Percentiles rank a stretch among this genome's conserved stretches.
phyloP scores from a whole-genome alignment of 2,329 filamentous ascomycete genomes.

The Fusarium bulbicola region DNA sequence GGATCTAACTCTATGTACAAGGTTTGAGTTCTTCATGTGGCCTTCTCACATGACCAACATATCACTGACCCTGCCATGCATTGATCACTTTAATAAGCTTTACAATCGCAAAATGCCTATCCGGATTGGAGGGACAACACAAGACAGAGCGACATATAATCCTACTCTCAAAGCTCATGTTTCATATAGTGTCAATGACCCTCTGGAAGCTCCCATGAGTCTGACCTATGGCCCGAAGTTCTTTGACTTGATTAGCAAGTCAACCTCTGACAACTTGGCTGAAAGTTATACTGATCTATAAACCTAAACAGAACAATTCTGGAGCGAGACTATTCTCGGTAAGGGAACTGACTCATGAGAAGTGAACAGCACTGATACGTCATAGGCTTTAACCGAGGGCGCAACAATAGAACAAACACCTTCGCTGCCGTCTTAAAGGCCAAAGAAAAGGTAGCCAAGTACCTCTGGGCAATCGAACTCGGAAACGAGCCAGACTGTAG shows the following conservation, averaged over 20 bases:
- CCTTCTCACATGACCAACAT: not conserved
- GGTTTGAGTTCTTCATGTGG: not conserved
- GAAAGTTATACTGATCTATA: not conserved
- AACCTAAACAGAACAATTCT: not conserved
- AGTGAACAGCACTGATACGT: not conserved
- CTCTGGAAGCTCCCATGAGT: not conserved
- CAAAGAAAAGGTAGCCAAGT: not conserved
- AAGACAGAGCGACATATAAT: not conserved
- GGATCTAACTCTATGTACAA: not conserved
- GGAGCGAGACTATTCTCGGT: not conserved
- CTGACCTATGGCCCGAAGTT: not conserved
- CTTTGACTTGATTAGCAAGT: not conserved
- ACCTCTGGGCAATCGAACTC: not conserved
- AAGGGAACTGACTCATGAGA: not conserved
- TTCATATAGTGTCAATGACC: not conserved
- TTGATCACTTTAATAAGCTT: not conserved
- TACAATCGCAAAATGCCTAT: not conserved
- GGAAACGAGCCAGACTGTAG: not conserved
- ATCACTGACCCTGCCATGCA: not conserved
- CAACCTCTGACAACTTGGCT: accelerated
- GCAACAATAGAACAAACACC: not conserved
- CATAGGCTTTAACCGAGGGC: not conserved
- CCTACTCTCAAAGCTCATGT: not conserved
- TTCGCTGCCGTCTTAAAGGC: not conserved
- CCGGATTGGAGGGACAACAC: not conserved